Percentiles rank a stretch among this genome's conserved stretches.
Evolutionary conservation across 345 rosid genomes (phyloP).

Genomic region (Bruguiera parviflora): DNA sequence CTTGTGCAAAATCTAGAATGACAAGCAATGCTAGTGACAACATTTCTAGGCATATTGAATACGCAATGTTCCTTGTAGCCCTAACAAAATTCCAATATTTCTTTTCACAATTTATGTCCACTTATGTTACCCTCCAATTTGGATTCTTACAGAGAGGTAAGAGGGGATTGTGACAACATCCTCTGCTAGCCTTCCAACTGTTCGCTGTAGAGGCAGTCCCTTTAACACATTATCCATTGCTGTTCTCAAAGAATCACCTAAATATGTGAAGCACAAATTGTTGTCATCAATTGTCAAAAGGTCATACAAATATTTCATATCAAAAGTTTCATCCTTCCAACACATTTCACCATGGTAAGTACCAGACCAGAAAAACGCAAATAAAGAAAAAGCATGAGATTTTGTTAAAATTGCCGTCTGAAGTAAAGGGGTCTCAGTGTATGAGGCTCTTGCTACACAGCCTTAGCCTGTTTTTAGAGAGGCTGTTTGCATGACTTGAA

Average conservation of each 20-base stretch:
- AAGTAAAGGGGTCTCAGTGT: too few relatives aligned
- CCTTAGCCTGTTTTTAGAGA: too few relatives aligned
- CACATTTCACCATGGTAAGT: background rate
- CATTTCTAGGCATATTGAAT: background rate
- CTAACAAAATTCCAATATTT: background rate
- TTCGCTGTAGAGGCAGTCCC: slow-evolving; percentile 50
- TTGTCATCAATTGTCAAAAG: slow-evolving; percentile 3
- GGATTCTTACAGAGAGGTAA: slow-evolving; percentile 50
- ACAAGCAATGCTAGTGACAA: too few relatives aligned
- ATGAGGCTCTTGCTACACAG: too few relatives aligned
- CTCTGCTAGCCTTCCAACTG: slow-evolving; percentile 32
- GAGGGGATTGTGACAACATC: slow-evolving; percentile 46
- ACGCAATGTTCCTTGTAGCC: background rate
- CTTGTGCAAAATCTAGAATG: too few relatives aligned
- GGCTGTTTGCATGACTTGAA: too few relatives aligned
- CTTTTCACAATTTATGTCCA: background rate
- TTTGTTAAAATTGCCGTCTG: too few relatives aligned
- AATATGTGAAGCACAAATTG: slow-evolving; percentile 5
- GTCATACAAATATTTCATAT: background rate
- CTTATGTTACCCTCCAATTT: background rate
- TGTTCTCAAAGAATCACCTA: slow-evolving; percentile 53
- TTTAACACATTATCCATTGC: slow-evolving; percentile 41
- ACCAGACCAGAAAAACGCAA: background rate
- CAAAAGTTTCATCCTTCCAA: background rate
- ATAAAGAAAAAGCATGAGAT: too few relatives aligned